These are phyloP conservation scores for Boletus fagicola DNA, from an alignment of 768 basidiomycete species.

Conservation along the genomic window DNA sequence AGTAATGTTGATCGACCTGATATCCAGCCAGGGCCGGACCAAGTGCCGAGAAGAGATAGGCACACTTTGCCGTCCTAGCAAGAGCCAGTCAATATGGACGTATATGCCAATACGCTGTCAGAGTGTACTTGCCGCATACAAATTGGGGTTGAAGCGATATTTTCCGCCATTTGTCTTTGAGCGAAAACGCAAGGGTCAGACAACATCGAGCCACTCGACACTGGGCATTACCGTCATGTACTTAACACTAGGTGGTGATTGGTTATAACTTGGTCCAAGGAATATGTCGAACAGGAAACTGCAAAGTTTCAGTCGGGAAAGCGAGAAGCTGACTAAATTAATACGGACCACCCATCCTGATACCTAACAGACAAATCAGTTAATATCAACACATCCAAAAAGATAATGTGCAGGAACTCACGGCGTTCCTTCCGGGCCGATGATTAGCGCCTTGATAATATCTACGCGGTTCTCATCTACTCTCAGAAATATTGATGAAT, in stretches of 20 bases:
- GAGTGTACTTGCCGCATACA: constrained; percentile 69
- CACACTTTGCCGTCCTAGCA: constrained; percentile 92
- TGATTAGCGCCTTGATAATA: constrained; percentile 88
- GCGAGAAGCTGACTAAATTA: not conserved
- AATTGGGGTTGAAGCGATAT: constrained; percentile 90
- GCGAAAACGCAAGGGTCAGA: constrained; percentile 8
- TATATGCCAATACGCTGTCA: not conserved
- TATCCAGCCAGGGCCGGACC: constrained; percentile 93
- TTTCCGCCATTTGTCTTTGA: constrained; percentile 80
- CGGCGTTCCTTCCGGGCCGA: constrained; percentile 93
- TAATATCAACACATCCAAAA: not conserved
- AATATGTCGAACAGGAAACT: constrained; percentile 90
- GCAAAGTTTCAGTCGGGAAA: constrained; percentile 9
- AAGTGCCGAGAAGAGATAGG: constrained; percentile 86
- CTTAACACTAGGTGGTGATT: constrained; percentile 74
- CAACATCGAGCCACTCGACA: not conserved
- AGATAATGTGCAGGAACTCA: constrained; percentile 40
- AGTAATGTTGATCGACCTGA: constrained; percentile 86
- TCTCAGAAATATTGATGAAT: constrained; percentile 89
- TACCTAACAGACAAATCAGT: constrained; percentile 48
- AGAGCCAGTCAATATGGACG: not conserved
- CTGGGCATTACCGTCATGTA: constrained; percentile 50
- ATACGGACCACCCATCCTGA: constrained; percentile 82
- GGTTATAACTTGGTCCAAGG: constrained; percentile 85
- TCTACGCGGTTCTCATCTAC: constrained; percentile 93